Conservation (phyloP, 768 basidiomycete species). For the Russula brevipes region DNA sequence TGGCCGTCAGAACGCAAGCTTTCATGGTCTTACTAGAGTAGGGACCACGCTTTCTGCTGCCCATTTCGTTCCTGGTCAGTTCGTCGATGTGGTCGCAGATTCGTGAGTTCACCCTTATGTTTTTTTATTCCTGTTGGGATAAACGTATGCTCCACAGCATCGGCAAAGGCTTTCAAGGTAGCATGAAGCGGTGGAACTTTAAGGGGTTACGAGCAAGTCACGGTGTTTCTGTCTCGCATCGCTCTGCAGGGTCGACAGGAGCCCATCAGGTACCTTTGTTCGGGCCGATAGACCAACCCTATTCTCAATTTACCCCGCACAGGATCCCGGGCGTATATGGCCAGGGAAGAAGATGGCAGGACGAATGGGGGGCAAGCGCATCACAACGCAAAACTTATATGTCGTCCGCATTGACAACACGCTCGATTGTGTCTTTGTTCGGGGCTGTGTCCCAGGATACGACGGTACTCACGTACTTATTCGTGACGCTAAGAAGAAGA, state of each 20-base stretch:
- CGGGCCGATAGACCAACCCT: neutral
- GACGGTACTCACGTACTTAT: constrained; percentile 85
- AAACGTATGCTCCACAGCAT: constrained; percentile 47
- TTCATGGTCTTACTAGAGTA: constrained; percentile 30
- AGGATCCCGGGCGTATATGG: constrained; percentile 95
- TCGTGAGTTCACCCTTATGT: constrained; percentile 54
- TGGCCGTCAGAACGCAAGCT: neutral
- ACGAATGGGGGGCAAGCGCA: constrained; percentile 76
- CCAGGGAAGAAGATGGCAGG: constrained; percentile 99
- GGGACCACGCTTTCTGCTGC: constrained; percentile 86
- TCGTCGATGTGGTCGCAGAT: constrained; percentile 84
- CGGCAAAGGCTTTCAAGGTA: constrained; percentile 95
- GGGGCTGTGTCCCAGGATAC: constrained; percentile 85
- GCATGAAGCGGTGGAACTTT: constrained; percentile 96
- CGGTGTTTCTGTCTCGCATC: constrained; percentile 93
- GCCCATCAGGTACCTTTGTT: constrained; percentile 73
- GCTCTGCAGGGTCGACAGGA: constrained; percentile 89
- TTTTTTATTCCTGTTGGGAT: neutral
- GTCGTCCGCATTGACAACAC: constrained; percentile 84
- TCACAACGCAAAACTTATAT: constrained; percentile 81
- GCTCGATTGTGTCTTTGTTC: constrained; percentile 85
- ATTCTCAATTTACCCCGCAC: constrained; percentile 17
- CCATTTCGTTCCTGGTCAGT: constrained; percentile 97
- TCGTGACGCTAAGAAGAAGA: constrained; percentile 85
- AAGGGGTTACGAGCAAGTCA: constrained; percentile 89